Evolutionary conservation across 305 asterid species (phyloP).

Genomic region (Rubia peregrina): DNA sequence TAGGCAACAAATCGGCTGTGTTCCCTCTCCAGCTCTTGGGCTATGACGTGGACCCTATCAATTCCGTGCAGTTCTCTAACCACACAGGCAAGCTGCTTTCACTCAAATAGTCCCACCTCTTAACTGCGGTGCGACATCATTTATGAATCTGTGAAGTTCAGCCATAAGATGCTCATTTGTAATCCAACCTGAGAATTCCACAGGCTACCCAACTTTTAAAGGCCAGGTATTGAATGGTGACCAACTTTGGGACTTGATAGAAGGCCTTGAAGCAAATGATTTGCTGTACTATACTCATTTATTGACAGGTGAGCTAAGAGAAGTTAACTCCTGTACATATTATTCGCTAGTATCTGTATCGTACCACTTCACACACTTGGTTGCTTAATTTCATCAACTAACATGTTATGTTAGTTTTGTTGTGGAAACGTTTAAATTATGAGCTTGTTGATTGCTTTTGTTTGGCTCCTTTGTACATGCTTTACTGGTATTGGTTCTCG

Average conservation of each 20-base stretch:
- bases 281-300: conserved; percentile 85
- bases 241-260: conserved; percentile 83
- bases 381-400: not conserved
- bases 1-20: conserved; percentile 97
- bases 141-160: conserved; percentile 29
- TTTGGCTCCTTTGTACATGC: not conserved
- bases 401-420: not conserved
- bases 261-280: conserved; percentile 87
- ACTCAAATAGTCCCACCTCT: conserved; percentile 34
- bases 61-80: conserved; percentile 96
- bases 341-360: not conserved
- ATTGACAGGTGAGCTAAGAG: conserved; percentile 61
- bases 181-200: conserved; percentile 23
- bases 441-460: not conserved
- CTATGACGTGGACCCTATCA: conserved; percentile 88
- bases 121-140: conserved; percentile 37
- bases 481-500: not conserved
- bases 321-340: conserved; percentile 4
- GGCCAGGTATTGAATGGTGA: conserved; percentile 96
- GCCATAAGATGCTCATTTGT: conserved; percentile 17
- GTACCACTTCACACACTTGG: not conserved
- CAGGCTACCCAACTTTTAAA: conserved; percentile 96
- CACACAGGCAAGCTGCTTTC: conserved; percentile 96
- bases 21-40: conserved; percentile 94
- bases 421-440: not conserved